Conservation (phyloP, 768 basidiomycete genomes). For the Kwoniella pini region DNA sequence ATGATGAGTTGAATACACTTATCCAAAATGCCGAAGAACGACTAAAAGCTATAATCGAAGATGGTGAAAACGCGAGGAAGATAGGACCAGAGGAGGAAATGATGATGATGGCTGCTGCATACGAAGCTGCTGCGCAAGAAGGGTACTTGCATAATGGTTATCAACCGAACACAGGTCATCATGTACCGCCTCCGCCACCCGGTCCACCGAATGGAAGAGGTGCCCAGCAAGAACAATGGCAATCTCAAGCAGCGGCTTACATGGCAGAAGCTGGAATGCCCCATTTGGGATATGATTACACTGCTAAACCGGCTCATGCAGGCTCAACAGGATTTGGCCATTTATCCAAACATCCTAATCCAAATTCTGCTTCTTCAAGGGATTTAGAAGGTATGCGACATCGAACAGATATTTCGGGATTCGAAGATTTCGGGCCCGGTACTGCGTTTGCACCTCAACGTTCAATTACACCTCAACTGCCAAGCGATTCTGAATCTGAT, state of each 20-base stretch:
- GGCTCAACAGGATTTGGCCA: slow-evolving; percentile 32
- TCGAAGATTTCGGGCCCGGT: slow-evolving; percentile 54
- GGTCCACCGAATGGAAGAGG: background rate
- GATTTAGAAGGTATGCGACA: slow-evolving; percentile 14
- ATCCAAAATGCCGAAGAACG: slow-evolving; percentile 67
- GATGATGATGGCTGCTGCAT: slow-evolving; percentile 52
- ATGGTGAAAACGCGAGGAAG: slow-evolving; percentile 58
- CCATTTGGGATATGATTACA: slow-evolving; percentile 41
- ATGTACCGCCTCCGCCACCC: slow-evolving; percentile 5
- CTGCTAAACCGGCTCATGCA: slow-evolving; percentile 28
- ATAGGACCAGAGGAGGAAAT: slow-evolving; percentile 48
- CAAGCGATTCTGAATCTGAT: slow-evolving; percentile 40
- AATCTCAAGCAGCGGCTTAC: slow-evolving; percentile 49
- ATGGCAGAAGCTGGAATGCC: slow-evolving; percentile 53
- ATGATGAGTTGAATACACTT: slow-evolving; percentile 63
- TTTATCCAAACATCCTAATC: slow-evolving; percentile 17
- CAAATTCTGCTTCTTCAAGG: slow-evolving; percentile 14
- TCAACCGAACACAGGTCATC: slow-evolving; percentile 5
- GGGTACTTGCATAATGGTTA: slow-evolving; percentile 33
- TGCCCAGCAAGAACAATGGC: slow-evolving; percentile 41
- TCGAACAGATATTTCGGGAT: slow-evolving; percentile 48
- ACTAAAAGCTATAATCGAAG: slow-evolving; percentile 64
- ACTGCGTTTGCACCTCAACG: slow-evolving; percentile 14
- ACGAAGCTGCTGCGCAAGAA: slow-evolving; percentile 46
- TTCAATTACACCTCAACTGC: slow-evolving; percentile 20